phyloP scores from a whole-genome alignment of 2,329 filamentous ascomycete species.

The Ophiostoma sp. region DNA sequence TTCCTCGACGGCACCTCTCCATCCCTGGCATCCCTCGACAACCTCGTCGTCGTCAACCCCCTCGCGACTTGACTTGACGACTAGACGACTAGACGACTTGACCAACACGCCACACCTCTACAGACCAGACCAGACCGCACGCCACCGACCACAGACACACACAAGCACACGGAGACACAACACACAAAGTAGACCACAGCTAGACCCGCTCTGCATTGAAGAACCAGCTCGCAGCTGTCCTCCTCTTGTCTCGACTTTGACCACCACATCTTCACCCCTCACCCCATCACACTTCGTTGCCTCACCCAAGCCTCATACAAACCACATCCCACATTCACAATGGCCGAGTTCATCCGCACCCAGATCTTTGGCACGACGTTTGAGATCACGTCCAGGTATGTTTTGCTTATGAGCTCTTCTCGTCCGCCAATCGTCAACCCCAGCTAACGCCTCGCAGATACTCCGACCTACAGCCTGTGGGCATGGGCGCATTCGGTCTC shows the following conservation, averaged over 20 bases:
- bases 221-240: not conserved
- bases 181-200: not conserved
- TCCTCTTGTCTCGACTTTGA: not conserved
- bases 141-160: not conserved
- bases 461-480: slow-evolving; percentile 94
- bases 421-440: not conserved
- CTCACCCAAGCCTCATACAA: not conserved
- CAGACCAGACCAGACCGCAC: not conserved
- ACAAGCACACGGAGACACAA: not conserved
- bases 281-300: too few relatives aligned
- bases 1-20: too few relatives aligned
- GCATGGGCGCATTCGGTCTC: slow-evolving; percentile 97
- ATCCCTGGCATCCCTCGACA: not conserved
- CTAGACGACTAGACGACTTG: not conserved
- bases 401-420: not conserved
- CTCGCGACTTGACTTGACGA: not conserved
- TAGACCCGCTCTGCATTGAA: slow-evolving; percentile 4
- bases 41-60: not conserved
- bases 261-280: not conserved
- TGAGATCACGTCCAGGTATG: slow-evolving; percentile 95
- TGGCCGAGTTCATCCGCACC: slow-evolving; percentile 98
- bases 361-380: slow-evolving; percentile 99
- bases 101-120: not conserved
- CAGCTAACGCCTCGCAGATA: slow-evolving; percentile 55
- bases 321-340: slow-evolving; percentile 45